A percentile compares a stretch with the other conserved stretches of the same genome.
Evolutionary conservation across 345 rosid genomes (phyloP).

Genomic region (Salix udensis): DNA sequence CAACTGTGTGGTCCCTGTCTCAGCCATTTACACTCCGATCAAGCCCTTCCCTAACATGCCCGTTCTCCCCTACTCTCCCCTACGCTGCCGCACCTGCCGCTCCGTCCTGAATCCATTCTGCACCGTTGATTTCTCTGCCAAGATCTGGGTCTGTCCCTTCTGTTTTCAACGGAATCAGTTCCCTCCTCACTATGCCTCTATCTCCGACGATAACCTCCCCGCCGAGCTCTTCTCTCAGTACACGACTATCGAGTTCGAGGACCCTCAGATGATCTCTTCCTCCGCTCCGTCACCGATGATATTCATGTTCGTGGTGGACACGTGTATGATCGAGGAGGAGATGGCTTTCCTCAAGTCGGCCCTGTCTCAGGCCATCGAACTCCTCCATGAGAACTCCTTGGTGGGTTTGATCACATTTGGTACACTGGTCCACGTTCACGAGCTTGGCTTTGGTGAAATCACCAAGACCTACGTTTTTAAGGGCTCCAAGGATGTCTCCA

Average conservation of each 20-base stretch:
- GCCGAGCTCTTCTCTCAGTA: constrained; percentile 86
- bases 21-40: constrained; percentile 78
- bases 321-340: constrained; percentile 85
- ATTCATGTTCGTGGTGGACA: constrained; percentile 75
- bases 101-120: constrained; percentile 80
- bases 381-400: constrained; percentile 65
- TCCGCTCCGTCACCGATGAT: constrained; percentile 49
- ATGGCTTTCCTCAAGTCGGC: constrained; percentile 71
- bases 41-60: constrained; percentile 57
- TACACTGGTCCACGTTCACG: constrained; percentile 71
- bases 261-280: constrained; percentile 35
- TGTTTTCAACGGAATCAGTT: constrained; percentile 89
- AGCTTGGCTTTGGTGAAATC: constrained; percentile 69
- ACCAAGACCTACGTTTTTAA: constrained; percentile 71
- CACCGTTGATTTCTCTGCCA: constrained; percentile 73
- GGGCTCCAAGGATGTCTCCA: constrained; percentile 72
- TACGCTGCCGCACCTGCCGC: constrained; percentile 88
- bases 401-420: constrained; percentile 84
- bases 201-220: constrained; percentile 75
- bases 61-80: constrained; percentile 75
- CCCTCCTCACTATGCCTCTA: constrained; percentile 68
- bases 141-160: constrained; percentile 89
- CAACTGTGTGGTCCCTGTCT: constrained; percentile 74
- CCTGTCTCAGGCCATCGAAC: constrained; percentile 70
- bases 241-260: constrained; percentile 78